Conservation (phyloP, 2,329 filamentous ascomycete species). For the Scopulariopsis brevicaulis region DNA sequence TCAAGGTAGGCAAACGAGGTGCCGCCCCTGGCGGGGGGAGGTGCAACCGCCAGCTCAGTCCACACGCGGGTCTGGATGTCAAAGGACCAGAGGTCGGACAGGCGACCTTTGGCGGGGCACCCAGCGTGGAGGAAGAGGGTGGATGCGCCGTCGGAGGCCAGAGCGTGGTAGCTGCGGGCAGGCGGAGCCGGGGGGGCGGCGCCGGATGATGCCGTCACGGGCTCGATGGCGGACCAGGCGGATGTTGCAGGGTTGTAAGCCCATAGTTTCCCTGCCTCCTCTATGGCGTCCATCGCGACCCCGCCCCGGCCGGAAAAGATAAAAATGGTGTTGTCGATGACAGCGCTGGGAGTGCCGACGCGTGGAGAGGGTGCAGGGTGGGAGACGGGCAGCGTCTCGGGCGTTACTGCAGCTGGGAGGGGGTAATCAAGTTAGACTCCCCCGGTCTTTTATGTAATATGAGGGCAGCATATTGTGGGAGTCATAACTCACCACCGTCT, state of each 20-base stretch:
- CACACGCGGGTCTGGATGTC: conserved; percentile 31
- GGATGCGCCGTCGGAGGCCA: conserved; percentile 22
- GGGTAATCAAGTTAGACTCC: not conserved
- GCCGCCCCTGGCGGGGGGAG: conserved; percentile 25
- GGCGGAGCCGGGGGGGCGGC: conserved; percentile 25
- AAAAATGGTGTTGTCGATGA: conserved; percentile 36
- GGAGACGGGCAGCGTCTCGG: too few relatives aligned
- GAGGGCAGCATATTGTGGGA: not conserved
- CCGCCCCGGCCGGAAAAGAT: conserved; percentile 54
- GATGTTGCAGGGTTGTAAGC: conserved; percentile 26
- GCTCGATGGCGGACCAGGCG: conserved; percentile 33
- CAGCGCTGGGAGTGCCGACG: conserved; percentile 40
- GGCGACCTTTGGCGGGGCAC: conserved; percentile 42
- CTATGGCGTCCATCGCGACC: conserved; percentile 43
- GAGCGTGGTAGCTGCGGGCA: conserved; percentile 45
- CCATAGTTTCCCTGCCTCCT: conserved; percentile 48
- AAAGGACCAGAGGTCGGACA: conserved; percentile 52
- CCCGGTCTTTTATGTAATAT: too few relatives aligned
- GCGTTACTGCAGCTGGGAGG: not conserved
- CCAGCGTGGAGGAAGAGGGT: conserved; percentile 50
- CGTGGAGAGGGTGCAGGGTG: conserved; percentile 31
- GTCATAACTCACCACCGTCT: not conserved
- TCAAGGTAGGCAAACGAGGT: conserved; percentile 29
- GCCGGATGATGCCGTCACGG: conserved; percentile 13
- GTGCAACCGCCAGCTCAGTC: conserved; percentile 39